Base-by-base conservation (phyloP, 2,329 filamentous ascomycete species). In the Didymella pomorum region DNA sequence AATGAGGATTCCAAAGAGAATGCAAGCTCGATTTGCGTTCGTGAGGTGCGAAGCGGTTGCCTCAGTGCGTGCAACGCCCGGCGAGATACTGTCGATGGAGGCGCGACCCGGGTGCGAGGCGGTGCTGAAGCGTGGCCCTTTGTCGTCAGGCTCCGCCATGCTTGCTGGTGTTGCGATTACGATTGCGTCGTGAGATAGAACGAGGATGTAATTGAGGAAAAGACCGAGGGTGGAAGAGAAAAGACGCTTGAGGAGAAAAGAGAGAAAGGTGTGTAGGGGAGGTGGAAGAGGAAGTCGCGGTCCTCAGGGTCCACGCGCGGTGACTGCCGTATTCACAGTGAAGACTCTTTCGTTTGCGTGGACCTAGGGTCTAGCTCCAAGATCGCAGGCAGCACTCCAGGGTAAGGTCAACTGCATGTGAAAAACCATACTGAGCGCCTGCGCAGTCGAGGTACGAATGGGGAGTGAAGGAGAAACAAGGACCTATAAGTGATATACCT, bases 1-100 rank as follows among this genome's bases (percentile, higher is more conserved):
- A 29, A 89, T 71, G 70, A 89, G 89, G 62, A 89, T 79, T 23
- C 86, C 80, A 10, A 83, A 67, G 73, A 89, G 89, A 70, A 90
- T 81, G 60, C 81, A 79, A 58, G 85, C 62, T 28, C 85, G 84
- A 69, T 89, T 85, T 14, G 65, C 58, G 4, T 74, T 61, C 18
- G 82, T 85, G 35, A 88, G 80, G 61, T 84, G 80, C 9, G 79
- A 74, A 7, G 82, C 76, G 45, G 89, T 78, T 28, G 82, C 83
- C 72, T 88, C 84, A 61, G 88, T 83, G 11, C 86, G 83, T n/a
- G 72, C 76, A 7, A 89, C 86, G 71, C 87, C 87, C 5, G 84
- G 79, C 16, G 77, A 80, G 2, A 56, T 5, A 9, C 20, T 46
- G 11, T 53, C 52, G 20, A 52, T 5, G 10, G 52, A 26, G n/a